Percentiles rank a stretch among this genome's conserved stretches.
Evolutionary conservation across 2,329 filamentous ascomycete species (phyloP).

Genomic region (Paraphaeosphaeria sporulosa): DNA sequence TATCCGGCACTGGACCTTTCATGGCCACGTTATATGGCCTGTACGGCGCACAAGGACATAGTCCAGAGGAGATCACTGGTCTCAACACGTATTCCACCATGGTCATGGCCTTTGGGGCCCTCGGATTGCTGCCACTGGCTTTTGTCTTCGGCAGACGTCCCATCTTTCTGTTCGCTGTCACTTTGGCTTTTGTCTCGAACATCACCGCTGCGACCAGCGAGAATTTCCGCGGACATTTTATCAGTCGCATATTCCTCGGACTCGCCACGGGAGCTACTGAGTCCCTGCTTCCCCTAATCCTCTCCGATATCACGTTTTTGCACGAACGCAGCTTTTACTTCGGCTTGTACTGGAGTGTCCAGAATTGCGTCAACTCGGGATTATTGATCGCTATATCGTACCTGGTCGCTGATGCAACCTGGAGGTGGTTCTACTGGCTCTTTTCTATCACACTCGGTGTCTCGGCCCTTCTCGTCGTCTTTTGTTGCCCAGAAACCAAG

Average conservation of each 20-base stretch:
- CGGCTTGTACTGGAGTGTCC: slow-evolving; percentile 1
- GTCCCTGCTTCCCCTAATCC: slow-evolving; percentile 1
- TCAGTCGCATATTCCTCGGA: slow-evolving; percentile 1
- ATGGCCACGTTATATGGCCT: not conserved
- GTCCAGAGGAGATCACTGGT: not conserved
- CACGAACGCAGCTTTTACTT: slow-evolving; percentile 6
- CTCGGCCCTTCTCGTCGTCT: not conserved
- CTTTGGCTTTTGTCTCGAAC: not conserved
- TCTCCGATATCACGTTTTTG: slow-evolving; percentile 1
- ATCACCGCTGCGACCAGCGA: not conserved
- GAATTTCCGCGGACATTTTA: not conserved
- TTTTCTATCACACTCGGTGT: not conserved
- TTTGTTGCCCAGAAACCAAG: slow-evolving; percentile 2
- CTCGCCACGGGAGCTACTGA: not conserved
- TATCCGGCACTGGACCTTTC: slow-evolving; percentile 1
- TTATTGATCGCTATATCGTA: not conserved
- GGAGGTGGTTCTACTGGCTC: slow-evolving; percentile 3
- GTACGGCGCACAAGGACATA: slow-evolving; percentile 1
- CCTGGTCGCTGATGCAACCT: not conserved
- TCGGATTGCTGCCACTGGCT: not conserved
- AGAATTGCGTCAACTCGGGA: not conserved
- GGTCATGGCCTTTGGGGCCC: not conserved
- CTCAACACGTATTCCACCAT: not conserved
- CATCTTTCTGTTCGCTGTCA: not conserved
- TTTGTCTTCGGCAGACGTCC: slow-evolving; percentile 1